These are phyloP conservation scores for Aspergillus ellipticus DNA, from an alignment of 495 filamentous ascomycete genomes.

Conservation along the genomic window DNA sequence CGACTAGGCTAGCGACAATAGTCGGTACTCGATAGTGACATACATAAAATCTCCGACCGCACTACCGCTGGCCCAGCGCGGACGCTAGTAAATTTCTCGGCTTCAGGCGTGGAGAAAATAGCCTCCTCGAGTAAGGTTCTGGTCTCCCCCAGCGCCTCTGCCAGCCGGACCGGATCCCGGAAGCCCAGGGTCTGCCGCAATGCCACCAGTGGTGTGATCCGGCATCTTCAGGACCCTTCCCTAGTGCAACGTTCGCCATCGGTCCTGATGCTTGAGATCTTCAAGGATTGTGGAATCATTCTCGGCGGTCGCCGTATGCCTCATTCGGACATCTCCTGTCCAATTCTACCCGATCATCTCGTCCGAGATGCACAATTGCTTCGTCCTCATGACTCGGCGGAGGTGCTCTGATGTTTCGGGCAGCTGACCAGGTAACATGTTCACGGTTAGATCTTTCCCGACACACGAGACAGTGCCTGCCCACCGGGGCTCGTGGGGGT, in stretches of 20 bases:
- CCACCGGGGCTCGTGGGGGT: neutral
- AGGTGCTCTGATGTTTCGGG: neutral
- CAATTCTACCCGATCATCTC: constrained; percentile 1
- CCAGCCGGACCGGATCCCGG: constrained; percentile 13
- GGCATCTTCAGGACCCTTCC: constrained; percentile 7
- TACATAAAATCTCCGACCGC: neutral
- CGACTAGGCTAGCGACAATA: no score
- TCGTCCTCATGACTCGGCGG: neutral
- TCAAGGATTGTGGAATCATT: neutral
- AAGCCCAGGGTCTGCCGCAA: constrained; percentile 8
- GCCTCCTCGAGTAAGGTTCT: constrained; percentile 11
- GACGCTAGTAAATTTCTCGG: constrained; percentile 5
- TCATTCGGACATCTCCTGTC: neutral
- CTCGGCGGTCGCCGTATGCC: neutral
- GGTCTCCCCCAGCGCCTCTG: neutral
- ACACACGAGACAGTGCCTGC: neutral
- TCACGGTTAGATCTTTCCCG: constrained; percentile 1
- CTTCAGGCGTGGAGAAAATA: constrained; percentile 6
- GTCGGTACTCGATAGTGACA: neutral
- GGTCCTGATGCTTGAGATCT: neutral
- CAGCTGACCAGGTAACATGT: constrained; percentile 6
- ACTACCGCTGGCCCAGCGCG: neutral
- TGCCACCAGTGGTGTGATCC: constrained; percentile 20
- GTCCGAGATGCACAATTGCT: neutral
- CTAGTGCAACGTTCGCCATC: neutral